Evolutionary conservation across 768 basidiomycete genomes (phyloP).

Genomic region (Serendipita sp.): DNA sequence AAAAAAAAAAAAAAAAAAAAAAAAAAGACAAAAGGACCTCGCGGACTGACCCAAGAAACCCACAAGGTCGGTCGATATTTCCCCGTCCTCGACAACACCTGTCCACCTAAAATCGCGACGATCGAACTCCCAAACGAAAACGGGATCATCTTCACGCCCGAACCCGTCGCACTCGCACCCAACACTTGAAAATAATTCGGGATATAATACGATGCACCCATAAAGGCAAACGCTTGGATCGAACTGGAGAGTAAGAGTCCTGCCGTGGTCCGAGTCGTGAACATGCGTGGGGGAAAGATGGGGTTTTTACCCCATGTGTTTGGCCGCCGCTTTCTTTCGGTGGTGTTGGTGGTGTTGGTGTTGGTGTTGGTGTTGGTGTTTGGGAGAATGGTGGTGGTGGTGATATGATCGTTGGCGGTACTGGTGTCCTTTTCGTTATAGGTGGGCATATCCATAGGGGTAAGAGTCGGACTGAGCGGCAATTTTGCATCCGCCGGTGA

Average conservation of each 20-base stretch:
- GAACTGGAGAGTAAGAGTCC: slow-evolving; percentile 42
- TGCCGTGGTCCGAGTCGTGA: slow-evolving; percentile 64
- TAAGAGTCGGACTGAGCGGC: too few species aligned
- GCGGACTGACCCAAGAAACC: slow-evolving; percentile 32
- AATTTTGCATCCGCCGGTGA: too few species aligned
- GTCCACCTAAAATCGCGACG: slow-evolving; percentile 39
- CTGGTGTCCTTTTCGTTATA: too few species aligned
- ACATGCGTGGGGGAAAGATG: slow-evolving; percentile 58
- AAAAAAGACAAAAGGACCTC: slow-evolving; percentile 25
- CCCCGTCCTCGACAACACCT: slow-evolving; percentile 40
- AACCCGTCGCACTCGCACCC: slow-evolving; percentile 53
- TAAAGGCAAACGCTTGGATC: slow-evolving; percentile 46
- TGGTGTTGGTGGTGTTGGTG: too few species aligned
- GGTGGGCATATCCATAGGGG: too few species aligned
- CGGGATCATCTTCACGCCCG: slow-evolving; percentile 60
- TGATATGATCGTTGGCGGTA: too few species aligned
- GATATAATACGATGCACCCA: slow-evolving; percentile 46
- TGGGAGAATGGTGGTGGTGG: too few species aligned
- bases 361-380: too few species aligned
- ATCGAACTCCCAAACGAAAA: slow-evolving; percentile 47
- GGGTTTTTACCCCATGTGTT: slow-evolving; percentile 41
- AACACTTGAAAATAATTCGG: slow-evolving; percentile 68
- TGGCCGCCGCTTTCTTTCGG: too few species aligned
- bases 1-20: neutral
- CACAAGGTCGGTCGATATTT: slow-evolving; percentile 49